phyloP scores from a whole-genome alignment of 306 rosid genomes.

The Lithocarpus polystachyus region DNA sequence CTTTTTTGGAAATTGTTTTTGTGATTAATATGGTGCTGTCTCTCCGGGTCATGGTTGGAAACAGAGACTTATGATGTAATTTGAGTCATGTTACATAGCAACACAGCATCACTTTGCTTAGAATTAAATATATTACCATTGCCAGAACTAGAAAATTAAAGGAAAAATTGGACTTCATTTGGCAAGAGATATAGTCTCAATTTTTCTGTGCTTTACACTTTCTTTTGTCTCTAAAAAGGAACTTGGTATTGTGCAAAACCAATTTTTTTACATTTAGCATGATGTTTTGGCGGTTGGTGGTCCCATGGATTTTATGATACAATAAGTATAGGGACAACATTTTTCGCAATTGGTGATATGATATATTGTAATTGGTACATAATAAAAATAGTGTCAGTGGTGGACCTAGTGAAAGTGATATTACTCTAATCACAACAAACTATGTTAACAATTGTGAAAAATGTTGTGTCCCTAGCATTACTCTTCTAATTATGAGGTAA shows the following conservation, averaged over 20 bases:
- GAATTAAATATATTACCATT: not conserved
- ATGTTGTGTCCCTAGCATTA: too few species aligned
- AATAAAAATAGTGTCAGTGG: too few species aligned
- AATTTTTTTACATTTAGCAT: not conserved
- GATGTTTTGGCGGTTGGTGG: not conserved
- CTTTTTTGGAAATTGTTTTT: not conserved
- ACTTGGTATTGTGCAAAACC: not conserved
- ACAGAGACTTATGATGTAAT: not conserved
- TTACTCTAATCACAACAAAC: too few species aligned
- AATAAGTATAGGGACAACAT: too few species aligned
- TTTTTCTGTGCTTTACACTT: not conserved
- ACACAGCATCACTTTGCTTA: not conserved
- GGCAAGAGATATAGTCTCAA: not conserved
- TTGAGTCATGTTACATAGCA: not conserved
- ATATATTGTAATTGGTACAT: too few species aligned
- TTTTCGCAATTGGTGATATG: too few species aligned
- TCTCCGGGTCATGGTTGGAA: not conserved
- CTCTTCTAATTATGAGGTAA: not conserved
- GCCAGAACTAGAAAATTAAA: not conserved
- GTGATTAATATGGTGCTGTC: not conserved
- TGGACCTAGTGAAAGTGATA: too few species aligned
- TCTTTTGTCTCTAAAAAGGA: not conserved
- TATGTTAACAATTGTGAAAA: too few species aligned
- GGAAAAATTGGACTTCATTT: not conserved
- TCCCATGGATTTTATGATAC: not conserved